Percentiles rank a stretch among this genome's conserved stretches.
Conservation (phyloP, 2,329 filamentous ascomycete genomes). For the Coniochaeta sp. region DNA sequence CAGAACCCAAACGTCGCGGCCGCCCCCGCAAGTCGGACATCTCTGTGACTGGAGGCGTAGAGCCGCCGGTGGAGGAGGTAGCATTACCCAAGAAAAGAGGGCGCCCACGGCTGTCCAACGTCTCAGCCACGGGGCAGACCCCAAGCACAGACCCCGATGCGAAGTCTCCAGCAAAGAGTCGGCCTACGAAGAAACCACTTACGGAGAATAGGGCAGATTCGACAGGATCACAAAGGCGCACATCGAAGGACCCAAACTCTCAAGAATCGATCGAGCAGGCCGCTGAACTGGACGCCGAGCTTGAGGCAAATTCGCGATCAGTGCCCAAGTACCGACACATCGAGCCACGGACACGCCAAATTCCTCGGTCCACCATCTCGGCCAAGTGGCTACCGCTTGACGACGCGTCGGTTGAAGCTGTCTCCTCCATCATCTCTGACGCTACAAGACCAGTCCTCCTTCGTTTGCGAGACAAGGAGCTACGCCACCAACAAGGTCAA, state of each 20-base stretch:
- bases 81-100: neutral
- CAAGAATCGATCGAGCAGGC: neutral
- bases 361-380: slow-evolving; percentile 59
- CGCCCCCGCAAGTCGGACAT: slow-evolving; percentile 8
- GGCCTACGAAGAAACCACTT: neutral
- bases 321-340: slow-evolving; percentile 40
- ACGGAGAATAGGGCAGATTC: neutral
- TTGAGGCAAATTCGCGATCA: neutral
- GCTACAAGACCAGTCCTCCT: slow-evolving; percentile 56
- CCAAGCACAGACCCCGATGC: neutral
- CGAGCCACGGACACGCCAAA: slow-evolving; percentile 38
- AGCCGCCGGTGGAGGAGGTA: neutral
- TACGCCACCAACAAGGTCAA: slow-evolving; percentile 45
- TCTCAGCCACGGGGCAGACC: neutral
- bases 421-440: slow-evolving; percentile 49
- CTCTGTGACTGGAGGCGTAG: neutral
- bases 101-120: neutral
- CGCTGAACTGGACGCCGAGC: slow-evolving; percentile 9
- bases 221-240: neutral
- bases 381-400: slow-evolving; percentile 60
- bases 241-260: neutral
- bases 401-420: slow-evolving; percentile 43
- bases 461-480: slow-evolving; percentile 40
- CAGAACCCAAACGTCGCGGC: slow-evolving; percentile 9
- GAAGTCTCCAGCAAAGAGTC: neutral